These are phyloP conservation scores for Myxozyma kluyveri DNA, from an alignment of 805 yeast genomes.

Conservation along the genomic window DNA sequence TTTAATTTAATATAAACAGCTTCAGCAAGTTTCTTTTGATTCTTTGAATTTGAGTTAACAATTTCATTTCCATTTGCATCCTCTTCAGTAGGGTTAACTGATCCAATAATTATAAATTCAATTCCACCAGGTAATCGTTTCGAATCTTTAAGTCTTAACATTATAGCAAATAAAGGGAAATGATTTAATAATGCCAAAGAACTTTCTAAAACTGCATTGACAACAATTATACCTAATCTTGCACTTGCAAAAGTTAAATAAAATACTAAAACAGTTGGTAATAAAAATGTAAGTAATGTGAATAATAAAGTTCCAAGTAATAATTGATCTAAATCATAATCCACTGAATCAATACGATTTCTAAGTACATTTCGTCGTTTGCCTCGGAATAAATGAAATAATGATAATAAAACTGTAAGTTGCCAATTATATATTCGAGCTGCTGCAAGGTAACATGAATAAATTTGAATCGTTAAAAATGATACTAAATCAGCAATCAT, in stretches of 20 bases:
- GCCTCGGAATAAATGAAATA: constrained; percentile 84
- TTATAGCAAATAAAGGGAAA: constrained; percentile 78
- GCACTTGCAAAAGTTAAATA: constrained; percentile 68
- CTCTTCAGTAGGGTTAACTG: neutral
- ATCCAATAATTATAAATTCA: constrained; percentile 32
- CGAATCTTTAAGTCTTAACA: constrained; percentile 77
- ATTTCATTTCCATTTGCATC: neutral
- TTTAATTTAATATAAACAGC: constrained; percentile 36
- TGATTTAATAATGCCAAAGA: constrained; percentile 68
- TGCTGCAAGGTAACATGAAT: constrained; percentile 72
- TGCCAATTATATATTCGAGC: constrained; percentile 79
- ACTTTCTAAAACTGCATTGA: constrained; percentile 56
- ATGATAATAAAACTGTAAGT: constrained; percentile 60
- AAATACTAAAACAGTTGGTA: constrained; percentile 87
- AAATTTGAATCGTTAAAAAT: constrained; percentile 65
- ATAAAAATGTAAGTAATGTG: constrained; percentile 68
- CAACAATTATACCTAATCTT: constrained; percentile 50
- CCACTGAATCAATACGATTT: constrained; percentile 78
- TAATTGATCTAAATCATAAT: constrained; percentile 82
- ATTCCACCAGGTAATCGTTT: constrained; percentile 64
- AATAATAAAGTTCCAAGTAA: constrained; percentile 85
- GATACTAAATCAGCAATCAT: constrained; percentile 62
- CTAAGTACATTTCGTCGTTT: constrained; percentile 81
- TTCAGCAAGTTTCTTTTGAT: constrained; percentile 5
- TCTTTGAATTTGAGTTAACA: no score